These are phyloP conservation scores for Mycena sp. DNA, from an alignment of 1,284 basidiomycete species.

Conservation along the genomic window DNA sequence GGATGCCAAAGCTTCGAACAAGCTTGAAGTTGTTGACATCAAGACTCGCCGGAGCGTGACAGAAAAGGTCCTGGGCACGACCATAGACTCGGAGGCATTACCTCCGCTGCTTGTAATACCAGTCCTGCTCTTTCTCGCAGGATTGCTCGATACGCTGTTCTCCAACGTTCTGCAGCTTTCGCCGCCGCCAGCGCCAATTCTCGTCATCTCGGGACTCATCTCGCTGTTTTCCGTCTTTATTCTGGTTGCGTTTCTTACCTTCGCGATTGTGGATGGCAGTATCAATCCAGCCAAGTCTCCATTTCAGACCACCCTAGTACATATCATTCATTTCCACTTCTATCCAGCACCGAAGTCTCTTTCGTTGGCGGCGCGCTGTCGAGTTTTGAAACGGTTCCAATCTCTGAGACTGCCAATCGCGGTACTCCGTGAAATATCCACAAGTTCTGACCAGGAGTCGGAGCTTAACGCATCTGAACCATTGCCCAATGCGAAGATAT, in stretches of 20 bases:
- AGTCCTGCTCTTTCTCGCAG: not conserved
- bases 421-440: too few species aligned
- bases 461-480: not conserved
- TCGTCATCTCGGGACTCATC: not conserved
- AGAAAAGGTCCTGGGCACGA: not conserved
- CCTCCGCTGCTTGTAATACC: not conserved
- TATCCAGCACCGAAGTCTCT: not conserved
- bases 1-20: not conserved
- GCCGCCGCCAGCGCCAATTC: not conserved
- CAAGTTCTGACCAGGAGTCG: not conserved
- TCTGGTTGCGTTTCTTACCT: not conserved
- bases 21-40: not conserved
- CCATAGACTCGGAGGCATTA: not conserved
- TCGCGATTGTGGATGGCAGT: not conserved
- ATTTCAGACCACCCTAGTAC: not conserved
- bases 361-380: too few species aligned
- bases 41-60: not conserved
- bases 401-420: too few species aligned
- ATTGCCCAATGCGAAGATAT: not conserved
- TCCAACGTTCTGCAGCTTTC: not conserved
- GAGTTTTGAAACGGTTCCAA: too few species aligned
- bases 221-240: not conserved
- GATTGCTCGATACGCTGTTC: conserved; percentile 9
- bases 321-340: not conserved
- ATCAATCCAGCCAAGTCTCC: conserved; percentile 6